These are phyloP conservation scores for Magnolia changhungtana DNA, from an alignment of 164 flowering plant species.

Conservation along the genomic window DNA sequence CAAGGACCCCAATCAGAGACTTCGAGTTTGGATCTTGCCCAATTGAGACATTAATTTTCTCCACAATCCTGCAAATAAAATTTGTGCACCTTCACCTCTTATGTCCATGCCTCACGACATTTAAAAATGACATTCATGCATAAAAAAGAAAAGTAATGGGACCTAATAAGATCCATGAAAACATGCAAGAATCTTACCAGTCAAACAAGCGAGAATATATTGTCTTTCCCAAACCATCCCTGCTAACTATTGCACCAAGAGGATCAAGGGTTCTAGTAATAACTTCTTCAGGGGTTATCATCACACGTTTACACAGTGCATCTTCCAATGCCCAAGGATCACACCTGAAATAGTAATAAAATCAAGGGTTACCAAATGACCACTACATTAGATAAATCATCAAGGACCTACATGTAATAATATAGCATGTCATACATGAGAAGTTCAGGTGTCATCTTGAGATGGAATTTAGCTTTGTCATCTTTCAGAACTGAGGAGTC, in stretches of 20 bases:
- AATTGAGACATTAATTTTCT: no score
- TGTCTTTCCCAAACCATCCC: slow-evolving; percentile 94
- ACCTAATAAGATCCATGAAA: no score
- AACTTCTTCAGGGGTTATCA: slow-evolving; percentile 93
- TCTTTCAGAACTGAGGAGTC: slow-evolving; percentile 70
- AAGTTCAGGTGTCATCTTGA: slow-evolving; percentile 71
- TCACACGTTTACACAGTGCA: slow-evolving; percentile 62
- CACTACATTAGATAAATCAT: background rate
- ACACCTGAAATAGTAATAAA: slow-evolving; percentile 51
- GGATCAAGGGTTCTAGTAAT: slow-evolving; percentile 89
- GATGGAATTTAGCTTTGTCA: slow-evolving; percentile 66
- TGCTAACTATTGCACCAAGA: slow-evolving; percentile 60
- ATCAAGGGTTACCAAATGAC: slow-evolving; percentile 2
- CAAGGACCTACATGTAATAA: background rate
- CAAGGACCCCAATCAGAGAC: slow-evolving; percentile 85
- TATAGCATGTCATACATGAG: slow-evolving; percentile 46
- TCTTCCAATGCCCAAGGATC: slow-evolving; percentile 45
- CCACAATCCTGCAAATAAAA: no score
- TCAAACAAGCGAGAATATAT: slow-evolving; percentile 85
- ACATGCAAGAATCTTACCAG: slow-evolving; percentile 43
- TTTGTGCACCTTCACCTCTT: no score
- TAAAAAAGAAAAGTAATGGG: no score
- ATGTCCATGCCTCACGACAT: no score
- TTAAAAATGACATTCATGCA: no score
- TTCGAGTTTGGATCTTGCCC: no score